Conservation (phyloP, 2,329 filamentous ascomycete species). For the Aureobasidium lini region DNA sequence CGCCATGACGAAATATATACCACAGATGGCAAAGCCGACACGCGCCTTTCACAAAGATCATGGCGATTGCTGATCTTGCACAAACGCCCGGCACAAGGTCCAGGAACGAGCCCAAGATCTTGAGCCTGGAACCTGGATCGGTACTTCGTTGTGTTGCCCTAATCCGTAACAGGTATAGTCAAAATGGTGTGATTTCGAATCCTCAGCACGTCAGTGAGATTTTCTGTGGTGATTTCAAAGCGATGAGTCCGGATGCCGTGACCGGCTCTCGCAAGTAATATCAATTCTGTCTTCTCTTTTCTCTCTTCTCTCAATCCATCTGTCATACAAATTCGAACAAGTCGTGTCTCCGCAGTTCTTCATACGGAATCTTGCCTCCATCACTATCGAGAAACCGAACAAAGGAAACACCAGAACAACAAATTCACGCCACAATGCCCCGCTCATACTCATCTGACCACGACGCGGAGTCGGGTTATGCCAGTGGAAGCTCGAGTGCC, state of each 20-base stretch:
- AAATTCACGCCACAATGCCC: conserved; percentile 11
- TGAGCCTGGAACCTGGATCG: neutral
- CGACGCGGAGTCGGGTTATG: conserved; percentile 75
- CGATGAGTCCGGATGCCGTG: conserved; percentile 4
- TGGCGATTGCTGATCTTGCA: neutral
- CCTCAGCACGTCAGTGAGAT: conserved; percentile 9
- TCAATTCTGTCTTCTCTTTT: conserved; percentile 11
- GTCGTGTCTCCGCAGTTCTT: neutral
- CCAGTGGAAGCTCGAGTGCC: conserved; percentile 56
- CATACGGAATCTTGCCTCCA: neutral
- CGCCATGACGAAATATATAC: conserved; percentile 2
- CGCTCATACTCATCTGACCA: conserved; percentile 23
- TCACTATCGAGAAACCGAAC: neutral
- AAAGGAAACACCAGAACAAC: neutral
- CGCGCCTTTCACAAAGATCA: neutral
- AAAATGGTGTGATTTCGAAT: neutral
- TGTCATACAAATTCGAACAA: conserved; percentile 12
- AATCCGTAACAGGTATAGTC: neutral
- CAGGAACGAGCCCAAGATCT: neutral
- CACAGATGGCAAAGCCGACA: neutral
- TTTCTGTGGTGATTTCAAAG: conserved; percentile 16
- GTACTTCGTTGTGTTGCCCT: neutral
- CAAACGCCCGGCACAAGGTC: neutral
- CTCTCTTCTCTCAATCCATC: conserved; percentile 7
- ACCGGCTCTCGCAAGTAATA: conserved; percentile 14